Conservation (phyloP, 2,329 filamentous ascomycete genomes). For the Emergomyces africanus region DNA sequence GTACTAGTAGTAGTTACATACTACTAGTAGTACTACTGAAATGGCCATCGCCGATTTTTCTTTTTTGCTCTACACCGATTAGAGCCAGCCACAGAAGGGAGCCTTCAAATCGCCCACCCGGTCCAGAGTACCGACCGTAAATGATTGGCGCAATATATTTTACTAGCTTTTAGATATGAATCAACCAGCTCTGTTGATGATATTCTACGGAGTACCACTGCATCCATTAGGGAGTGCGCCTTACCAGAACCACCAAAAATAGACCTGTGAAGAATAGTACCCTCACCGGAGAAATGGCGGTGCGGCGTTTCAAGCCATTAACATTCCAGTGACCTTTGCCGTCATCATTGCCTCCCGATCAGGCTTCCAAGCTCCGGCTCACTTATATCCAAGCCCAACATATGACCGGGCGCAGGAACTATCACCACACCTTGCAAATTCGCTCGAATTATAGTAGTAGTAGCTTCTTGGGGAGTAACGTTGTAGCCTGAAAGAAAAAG, state of each 20-base stretch:
- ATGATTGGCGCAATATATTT: not conserved
- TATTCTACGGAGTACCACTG: no score
- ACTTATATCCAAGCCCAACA: slow-evolving; percentile 44
- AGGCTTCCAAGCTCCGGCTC: not conserved
- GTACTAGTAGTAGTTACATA: no score
- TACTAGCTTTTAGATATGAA: not conserved
- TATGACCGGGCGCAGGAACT: slow-evolving; percentile 49
- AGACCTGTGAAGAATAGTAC: no score
- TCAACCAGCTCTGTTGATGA: no score
- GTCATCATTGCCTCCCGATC: slow-evolving; percentile 2
- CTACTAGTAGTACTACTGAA: no score
- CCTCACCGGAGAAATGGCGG: not conserved
- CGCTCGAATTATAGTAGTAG: slow-evolving; percentile 46
- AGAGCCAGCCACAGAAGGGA: no score
- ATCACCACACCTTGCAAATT: slow-evolving; percentile 44
- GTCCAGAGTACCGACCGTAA: no score
- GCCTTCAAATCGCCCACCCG: no score
- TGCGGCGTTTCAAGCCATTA: not conserved
- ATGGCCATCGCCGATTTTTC: not conserved
- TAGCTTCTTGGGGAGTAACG: slow-evolving; percentile 54
- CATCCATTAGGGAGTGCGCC: no score
- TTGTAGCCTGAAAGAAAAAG: slow-evolving; percentile 54
- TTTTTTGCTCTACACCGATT: not conserved
- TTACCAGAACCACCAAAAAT: no score
- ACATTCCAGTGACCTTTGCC: not conserved